Percentiles rank a stretch among this genome's conserved stretches.
Evolutionary conservation across 2,329 filamentous ascomycete genomes (phyloP).

Genomic region (Aspergillus aculeatus): DNA sequence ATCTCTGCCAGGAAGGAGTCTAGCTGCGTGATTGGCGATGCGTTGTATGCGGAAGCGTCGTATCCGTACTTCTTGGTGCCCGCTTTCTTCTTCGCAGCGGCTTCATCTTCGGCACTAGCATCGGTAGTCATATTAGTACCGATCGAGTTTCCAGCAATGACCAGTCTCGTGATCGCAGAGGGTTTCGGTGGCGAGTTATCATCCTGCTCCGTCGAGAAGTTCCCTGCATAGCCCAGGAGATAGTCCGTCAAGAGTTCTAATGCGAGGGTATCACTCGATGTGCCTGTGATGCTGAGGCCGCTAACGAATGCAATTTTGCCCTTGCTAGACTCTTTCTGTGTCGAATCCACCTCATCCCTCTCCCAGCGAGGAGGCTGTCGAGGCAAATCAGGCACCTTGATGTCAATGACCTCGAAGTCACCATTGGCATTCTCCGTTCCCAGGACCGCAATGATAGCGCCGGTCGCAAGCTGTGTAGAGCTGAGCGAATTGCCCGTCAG

Average conservation of each 20-base stretch:
- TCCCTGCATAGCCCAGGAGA: conserved; percentile 76
- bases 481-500: conserved; percentile 70
- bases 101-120: conserved; percentile 24
- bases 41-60: conserved; percentile 83
- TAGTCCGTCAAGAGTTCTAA: conserved; percentile 81
- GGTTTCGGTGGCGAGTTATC: conserved; percentile 48
- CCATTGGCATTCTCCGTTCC: conserved; percentile 91
- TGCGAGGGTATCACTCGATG: conserved; percentile 70
- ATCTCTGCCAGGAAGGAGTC: conserved; percentile 79
- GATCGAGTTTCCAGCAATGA: conserved; percentile 91
- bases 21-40: conserved; percentile 76
- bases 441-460: conserved; percentile 89
- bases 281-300: conserved; percentile 78
- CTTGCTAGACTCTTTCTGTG: conserved; percentile 45
- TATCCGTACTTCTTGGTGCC: conserved; percentile 85
- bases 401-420: conserved; percentile 87
- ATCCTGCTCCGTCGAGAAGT: conserved; percentile 45
- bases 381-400: conserved; percentile 83
- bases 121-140: conserved; percentile 39
- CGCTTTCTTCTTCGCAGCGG: conserved; percentile 46
- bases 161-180: conserved; percentile 71
- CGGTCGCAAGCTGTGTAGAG: conserved; percentile 76
- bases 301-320: conserved; percentile 85
- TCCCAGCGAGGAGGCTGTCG: conserved; percentile 80
- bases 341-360: conserved; percentile 44